phyloP scores from a whole-genome alignment of 441 rosid genomes.

The Macaranga tanarius region DNA sequence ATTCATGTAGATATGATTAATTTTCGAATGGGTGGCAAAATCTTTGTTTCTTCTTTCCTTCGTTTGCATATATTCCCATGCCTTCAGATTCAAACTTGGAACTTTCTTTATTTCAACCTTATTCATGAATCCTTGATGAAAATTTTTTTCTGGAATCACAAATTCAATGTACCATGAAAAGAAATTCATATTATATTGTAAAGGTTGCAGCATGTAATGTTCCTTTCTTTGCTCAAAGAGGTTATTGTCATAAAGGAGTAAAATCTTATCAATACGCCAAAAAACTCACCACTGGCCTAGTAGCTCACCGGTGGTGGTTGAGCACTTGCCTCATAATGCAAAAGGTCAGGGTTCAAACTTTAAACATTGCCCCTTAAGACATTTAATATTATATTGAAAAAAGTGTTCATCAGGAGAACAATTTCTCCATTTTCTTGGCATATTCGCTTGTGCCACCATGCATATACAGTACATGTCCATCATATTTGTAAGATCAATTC shows the following conservation, averaged over 20 bases:
- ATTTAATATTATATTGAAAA: background rate
- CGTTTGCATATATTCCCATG: constrained; percentile 1
- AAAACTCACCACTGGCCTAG: too few relatives aligned
- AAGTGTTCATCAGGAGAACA: background rate
- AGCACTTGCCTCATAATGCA: too few relatives aligned
- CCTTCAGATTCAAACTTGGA: background rate
- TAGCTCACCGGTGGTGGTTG: too few relatives aligned
- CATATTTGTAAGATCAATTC: background rate
- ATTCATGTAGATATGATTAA: background rate
- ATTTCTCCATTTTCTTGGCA: background rate
- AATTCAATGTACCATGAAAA: too few relatives aligned
- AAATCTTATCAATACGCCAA: too few relatives aligned
- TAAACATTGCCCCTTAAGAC: background rate
- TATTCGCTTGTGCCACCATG: background rate
- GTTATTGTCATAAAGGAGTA: too few relatives aligned
- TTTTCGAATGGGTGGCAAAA: background rate
- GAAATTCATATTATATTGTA: too few relatives aligned
- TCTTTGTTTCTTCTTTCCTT: background rate
- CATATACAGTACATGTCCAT: background rate
- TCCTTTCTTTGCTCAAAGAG: too few relatives aligned
- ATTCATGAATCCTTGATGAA: background rate
- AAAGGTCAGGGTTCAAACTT: too few relatives aligned
- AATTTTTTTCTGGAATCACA: background rate
- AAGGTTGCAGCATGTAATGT: too few relatives aligned
- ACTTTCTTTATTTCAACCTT: background rate